Evolutionary conservation across 257 asterid species (phyloP).

Genomic region (Apocynum venetum): DNA sequence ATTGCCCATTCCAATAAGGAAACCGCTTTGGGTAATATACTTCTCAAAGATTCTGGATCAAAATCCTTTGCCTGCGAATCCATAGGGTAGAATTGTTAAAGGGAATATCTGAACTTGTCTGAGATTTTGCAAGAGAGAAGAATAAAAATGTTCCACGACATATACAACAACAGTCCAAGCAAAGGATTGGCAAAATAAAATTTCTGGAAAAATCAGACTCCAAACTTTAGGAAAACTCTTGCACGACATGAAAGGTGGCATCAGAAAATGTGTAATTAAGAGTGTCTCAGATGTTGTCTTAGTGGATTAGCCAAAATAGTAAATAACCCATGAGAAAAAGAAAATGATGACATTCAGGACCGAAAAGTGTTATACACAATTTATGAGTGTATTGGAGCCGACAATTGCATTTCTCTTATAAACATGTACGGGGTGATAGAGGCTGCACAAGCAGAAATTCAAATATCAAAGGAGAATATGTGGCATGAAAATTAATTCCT

Average conservation of each 20-base stretch:
- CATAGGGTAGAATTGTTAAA: constrained; percentile 3
- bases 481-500: background rate
- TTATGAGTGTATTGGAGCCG: background rate
- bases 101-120: constrained; percentile 2
- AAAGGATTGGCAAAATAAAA: background rate
- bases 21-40: constrained; percentile 68
- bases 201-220: background rate
- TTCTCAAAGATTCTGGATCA: constrained; percentile 91
- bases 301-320: background rate
- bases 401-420: background rate
- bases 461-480: background rate
- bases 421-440: background rate
- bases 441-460: background rate
- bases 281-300: background rate
- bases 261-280: background rate
- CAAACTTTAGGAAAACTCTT: background rate
- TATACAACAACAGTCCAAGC: background rate
- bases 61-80: constrained; percentile 75
- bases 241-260: background rate
- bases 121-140: too few species aligned
- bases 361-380: background rate
- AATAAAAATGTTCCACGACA: background rate
- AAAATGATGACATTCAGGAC: background rate
- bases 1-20: constrained; percentile 71
- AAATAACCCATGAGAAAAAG: background rate